Base-by-base conservation (phyloP, 2,329 filamentous ascomycete genomes). In the Dichotomopilus funicola region DNA sequence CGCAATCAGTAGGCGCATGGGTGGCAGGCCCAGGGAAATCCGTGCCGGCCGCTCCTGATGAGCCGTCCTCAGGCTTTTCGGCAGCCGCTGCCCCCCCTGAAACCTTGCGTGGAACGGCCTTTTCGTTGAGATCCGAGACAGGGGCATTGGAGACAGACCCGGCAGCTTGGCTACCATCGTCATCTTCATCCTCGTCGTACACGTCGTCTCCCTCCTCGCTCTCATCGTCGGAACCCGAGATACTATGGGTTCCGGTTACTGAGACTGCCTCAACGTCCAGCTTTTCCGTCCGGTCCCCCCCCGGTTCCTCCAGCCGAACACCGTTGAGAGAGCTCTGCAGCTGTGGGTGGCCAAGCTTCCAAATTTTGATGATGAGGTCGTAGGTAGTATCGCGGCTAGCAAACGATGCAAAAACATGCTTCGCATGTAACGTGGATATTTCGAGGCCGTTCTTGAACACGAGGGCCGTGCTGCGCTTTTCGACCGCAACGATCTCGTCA, bases 381-480 rank as follows among this genome's bases (percentile, higher is more conserved):
- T 97, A 99, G 0, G 95, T 97, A 2, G 91, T 90, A 71, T 99
- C 94, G 68, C 94, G 82, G 66, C 90, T 94, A 5, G 96, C 86
- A 62, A 99, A 89, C 72, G 91, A 96, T 54, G 94, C 91, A 72
- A 99, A 99, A 1, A 95, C 85, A 66, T 99, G 94, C 62, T 94
- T 91, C 44, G 94, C 91, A 68, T 99, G 94, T 10, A 97, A 75
- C 0, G 94, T 99, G 49, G 95, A 91, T 44, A 99, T 95, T 73
- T 96, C 94, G 54, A 99, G 88, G 4, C 92, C 95, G 67, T 99
- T 99, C 57, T 95, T 95, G 73, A 99, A 97, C 1, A 99, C 78
- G 58, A 99, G 79, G 0, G 94, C 94, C 0, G 94, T 99, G 68
- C 86, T 96, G 70, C 95, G 88, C 75, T 97, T 97, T 72, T 99